Evolutionary conservation across 495 filamentous ascomycete genomes (phyloP), one percentile per base, ranked within the genome.

Genomic region (Xylaria sp.): DNA sequence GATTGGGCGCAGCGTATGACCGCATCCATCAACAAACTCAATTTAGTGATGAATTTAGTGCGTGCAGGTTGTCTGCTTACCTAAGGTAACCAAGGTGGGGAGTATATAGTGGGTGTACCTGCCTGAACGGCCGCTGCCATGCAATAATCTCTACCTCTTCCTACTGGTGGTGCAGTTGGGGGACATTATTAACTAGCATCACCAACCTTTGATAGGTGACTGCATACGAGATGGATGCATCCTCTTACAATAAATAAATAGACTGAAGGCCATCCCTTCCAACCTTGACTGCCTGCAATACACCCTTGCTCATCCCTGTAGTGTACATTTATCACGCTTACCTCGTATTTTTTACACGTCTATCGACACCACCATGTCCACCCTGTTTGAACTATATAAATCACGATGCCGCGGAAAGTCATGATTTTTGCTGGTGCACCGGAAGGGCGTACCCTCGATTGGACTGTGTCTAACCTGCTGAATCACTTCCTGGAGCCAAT

Each of bases 371-470:
- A 65, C 26, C 50, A 72, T 57, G 66, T 11, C 40, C 41, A 41
- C 31, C 17, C 21, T 44, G 46, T 43, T 31, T 44, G 41, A 64
- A 48, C 57, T 21, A 12, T 61, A 52, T 19, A 48, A 37, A 24
- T 73, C 65, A 70, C 57, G 43, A 89, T 88, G 88, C 72, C 84
- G 65, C 69, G 57, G 69, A 86, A 84, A 70, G 73, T 85, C 50
- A 79, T 90, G 59, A 87, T 93, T 63, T 82, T 92, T 48, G 79
- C 88, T 69, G 91, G 92, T 8, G 89, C 91, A 21, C 92, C 92
- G 33, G 83, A 87, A 31, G 73, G 75, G 24, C 73, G 72, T 46
- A 81, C 80, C 37, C 81, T 94, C 15, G 74, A 85, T 35, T 93
- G 91, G 91, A 78, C 83, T 43, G 76, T 85, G 37, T 73, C 78